Base-by-base conservation (phyloP, 140 eudicot genomes). In the Eryngium alpinum region DNA sequence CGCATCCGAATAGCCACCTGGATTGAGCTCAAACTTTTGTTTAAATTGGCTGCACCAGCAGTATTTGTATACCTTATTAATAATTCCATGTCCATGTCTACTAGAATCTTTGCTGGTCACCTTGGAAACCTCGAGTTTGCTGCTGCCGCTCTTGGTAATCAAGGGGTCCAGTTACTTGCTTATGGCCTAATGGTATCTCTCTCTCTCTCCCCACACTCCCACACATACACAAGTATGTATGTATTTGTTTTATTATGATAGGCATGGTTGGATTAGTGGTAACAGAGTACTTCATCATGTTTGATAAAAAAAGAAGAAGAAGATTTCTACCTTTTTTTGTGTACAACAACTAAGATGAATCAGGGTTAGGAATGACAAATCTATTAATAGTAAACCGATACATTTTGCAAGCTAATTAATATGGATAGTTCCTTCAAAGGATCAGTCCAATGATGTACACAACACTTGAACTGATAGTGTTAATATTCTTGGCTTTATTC, bases 111-210 rank as follows among this genome's bases (percentile, higher is more conserved):
- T 53, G 83, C 91, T n/a, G 95, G 95, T 70, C 92, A 90, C 0
- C 92, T 90, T 17, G 95, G 95, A 44, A 90, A 88, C 85, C 84
- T 77, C 57, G 84, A 88, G 81, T 87, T 90, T 10, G 94, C 94
- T 0, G 89, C 90, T 9, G 92, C 92, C 50, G 88, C 92, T 67
- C 91, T 90, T 53, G 94, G 91, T 76, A 90, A 88, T 84, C 83
- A 81, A 70, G 91, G 94, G 84, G 85, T 90, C 85, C 95, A 90
- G 62, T 82, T 90, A 62, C 85, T 88, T 69, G 91, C 91, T 18
- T 90, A 90, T 76, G 92, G 95, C 43, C 92, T 90, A 84, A 52
- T 90, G 92, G 95, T 88, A 57, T 63, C 28, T 56, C 62, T 44
- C 32, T 13, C 22, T 27, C 32, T 4, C 31, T 74, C 62, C 14